Conservation (phyloP, 768 basidiomycete genomes). For the Amanita rubescens region DNA sequence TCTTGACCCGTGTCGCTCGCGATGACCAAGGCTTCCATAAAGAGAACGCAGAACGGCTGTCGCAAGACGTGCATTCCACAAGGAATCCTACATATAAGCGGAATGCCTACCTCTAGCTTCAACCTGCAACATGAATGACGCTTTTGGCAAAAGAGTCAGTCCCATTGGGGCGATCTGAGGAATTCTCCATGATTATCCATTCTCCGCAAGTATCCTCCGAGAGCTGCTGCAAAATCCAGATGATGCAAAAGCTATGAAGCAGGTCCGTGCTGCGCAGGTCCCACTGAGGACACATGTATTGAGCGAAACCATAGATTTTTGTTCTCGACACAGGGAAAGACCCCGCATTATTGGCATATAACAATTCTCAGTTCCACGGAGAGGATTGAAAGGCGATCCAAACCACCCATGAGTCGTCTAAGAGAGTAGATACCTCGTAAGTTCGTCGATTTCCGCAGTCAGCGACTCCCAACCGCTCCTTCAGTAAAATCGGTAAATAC, state of each 20-base stretch:
- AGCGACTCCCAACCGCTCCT: background rate
- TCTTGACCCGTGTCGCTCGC: too few species aligned
- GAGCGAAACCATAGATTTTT: conserved; percentile 26
- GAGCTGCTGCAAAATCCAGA: conserved; percentile 45
- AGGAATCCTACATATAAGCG: too few species aligned
- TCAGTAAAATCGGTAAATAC: conserved; percentile 48
- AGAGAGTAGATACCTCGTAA: conserved; percentile 36
- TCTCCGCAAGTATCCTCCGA: conserved; percentile 34
- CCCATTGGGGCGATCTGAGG: conserved; percentile 17
- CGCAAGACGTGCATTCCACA: too few species aligned
- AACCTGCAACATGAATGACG: background rate
- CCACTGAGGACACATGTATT: background rate
- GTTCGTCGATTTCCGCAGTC: conserved; percentile 11
- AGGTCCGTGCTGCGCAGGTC: conserved; percentile 25
- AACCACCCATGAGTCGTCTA: conserved; percentile 38
- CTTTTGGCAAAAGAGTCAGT: conserved; percentile 15
- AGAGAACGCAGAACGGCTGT: too few species aligned
- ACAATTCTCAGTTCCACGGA: conserved; percentile 33
- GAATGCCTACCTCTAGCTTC: too few species aligned
- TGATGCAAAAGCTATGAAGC: conserved; percentile 38
- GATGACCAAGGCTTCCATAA: too few species aligned
- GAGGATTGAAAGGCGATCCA: conserved; percentile 38
- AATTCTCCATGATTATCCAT: conserved; percentile 38
- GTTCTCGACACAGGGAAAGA: conserved; percentile 33
- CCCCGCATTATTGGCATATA: conserved; percentile 40